phyloP scores from a whole-genome alignment of 768 basidiomycete genomes.

The Gelatoporia subvermispora region DNA sequence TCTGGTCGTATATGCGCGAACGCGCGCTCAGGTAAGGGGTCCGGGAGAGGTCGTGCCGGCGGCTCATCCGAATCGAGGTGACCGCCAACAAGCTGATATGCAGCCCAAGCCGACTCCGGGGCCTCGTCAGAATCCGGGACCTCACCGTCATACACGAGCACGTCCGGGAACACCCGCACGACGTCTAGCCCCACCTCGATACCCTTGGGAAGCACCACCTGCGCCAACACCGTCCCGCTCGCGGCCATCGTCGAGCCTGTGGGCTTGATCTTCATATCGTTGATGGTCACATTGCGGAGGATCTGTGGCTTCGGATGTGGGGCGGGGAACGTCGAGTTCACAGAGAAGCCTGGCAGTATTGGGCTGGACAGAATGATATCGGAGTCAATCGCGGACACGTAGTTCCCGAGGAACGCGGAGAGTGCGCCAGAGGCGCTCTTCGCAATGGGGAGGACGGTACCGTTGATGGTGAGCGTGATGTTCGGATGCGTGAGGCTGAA shows the following conservation, averaged over 20 bases:
- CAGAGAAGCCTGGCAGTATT: conserved; percentile 42
- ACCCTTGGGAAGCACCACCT: conserved; percentile 63
- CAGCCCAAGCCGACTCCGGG: background rate
- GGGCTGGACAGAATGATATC: conserved; percentile 55
- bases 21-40: conserved; percentile 65
- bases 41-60: conserved; percentile 48
- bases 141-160: conserved; percentile 73
- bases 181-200: conserved; percentile 65
- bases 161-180: conserved; percentile 65
- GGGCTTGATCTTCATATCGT: conserved; percentile 68
- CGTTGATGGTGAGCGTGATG: conserved; percentile 52
- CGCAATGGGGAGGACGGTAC: conserved; percentile 50
- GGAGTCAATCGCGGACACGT: conserved; percentile 53
- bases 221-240: conserved; percentile 63
- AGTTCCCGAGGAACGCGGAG: conserved; percentile 60
- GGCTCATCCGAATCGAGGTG: conserved; percentile 25
- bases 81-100: conserved; percentile 1
- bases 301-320: conserved; percentile 61
- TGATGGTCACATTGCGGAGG: conserved; percentile 67
- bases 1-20: conserved; percentile 73
- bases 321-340: conserved; percentile 56
- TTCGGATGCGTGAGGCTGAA: conserved; percentile 66
- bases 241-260: conserved; percentile 47
- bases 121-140: conserved; percentile 32
- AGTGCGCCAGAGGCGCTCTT: conserved; percentile 30